Evolutionary conservation across 179 eudicot species (phyloP), one percentile per base, ranked within the genome.

Genomic region (Spergularia azorica): DNA sequence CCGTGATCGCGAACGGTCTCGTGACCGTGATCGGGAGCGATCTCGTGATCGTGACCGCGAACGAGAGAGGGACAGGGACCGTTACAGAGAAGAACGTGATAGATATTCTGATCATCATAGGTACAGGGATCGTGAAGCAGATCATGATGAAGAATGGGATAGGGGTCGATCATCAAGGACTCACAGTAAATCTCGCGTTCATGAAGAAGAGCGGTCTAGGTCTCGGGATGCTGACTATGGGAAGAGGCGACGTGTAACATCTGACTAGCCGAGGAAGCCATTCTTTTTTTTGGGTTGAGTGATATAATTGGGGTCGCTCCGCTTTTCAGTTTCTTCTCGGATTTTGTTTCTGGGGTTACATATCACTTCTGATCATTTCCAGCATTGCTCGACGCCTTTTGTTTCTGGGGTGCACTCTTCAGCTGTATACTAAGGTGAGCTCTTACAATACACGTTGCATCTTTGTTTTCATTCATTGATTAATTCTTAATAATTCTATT

Each of bases 191-290:
- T 84, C 96, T 26, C 85, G 92, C 6, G 55, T 78, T 17, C 89
- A 76, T 63, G 97, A 92, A 41, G 94, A 87, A 26, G 88, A 87
- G 54, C 87, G 92, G 48, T 82, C 96, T 55, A 86, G 90, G 74
- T 89, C 97, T 9, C 84, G 91, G 80, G 96, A 91, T 85, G 87
- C 87, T 76, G 96, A 93, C 57, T 88, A 93, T 83, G 91, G 91
- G 68, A 91, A 89, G 79, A 82, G 96, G 85, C 87, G 94, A 52
- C 85, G 94, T 41, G 43, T 86, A 74, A 83, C 92, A 67, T 85
- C 92, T 1, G 88, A 90, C 54, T 91, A 86, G 86, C 77, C 17
- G 71, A 69, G 61, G 48, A 55, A 5, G 38, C 48, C 58, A 20
- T n/a, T 72, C 56, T 50, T 26, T 6, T 18, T n/a, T 41, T 48